A percentile compares a stretch with the other conserved stretches of the same genome.
Evolutionary conservation across 352 stramenopile genomes (phyloP).

Genomic region (Pythium chondricola): DNA sequence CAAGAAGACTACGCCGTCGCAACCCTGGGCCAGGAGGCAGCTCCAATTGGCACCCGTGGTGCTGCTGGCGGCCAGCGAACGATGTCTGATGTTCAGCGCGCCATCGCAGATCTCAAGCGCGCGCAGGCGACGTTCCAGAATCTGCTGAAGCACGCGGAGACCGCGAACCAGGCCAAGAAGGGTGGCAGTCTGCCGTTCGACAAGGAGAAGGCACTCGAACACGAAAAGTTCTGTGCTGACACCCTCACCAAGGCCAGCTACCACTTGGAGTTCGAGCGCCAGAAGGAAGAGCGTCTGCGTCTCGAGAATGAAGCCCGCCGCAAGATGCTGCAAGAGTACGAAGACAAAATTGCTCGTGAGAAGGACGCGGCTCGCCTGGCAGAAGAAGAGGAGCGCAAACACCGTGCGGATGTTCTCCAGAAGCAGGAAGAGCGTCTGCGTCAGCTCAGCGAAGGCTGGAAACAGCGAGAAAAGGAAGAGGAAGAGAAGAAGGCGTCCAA

Average conservation of each 20-base stretch:
- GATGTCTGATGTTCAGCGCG: constrained; percentile 85
- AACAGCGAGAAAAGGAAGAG: constrained; percentile 74
- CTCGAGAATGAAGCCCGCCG: constrained; percentile 78
- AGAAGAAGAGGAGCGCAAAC: constrained; percentile 58
- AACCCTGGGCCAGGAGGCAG: constrained; percentile 69
- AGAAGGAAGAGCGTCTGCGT: constrained; percentile 80
- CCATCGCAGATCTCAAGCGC: constrained; percentile 79
- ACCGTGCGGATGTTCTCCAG: constrained; percentile 58
- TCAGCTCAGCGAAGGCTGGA: constrained; percentile 77
- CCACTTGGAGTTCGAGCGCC: constrained; percentile 86
- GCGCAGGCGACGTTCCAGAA: constrained; percentile 82
- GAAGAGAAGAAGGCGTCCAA: constrained; percentile 71
- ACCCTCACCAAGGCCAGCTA: constrained; percentile 84
- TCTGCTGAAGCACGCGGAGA: constrained; percentile 63
- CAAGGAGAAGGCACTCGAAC: constrained; percentile 83
- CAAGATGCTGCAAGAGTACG: constrained; percentile 75
- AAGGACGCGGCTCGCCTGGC: constrained; percentile 38
- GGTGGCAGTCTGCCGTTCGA: constrained; percentile 58
- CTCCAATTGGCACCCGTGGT: constrained; percentile 24
- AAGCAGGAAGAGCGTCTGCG: constrained; percentile 83
- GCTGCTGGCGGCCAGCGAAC: constrained; percentile 61
- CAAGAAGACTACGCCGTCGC: constrained; percentile 86
- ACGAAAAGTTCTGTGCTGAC: constrained; percentile 84
- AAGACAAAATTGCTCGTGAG: constrained; percentile 67
- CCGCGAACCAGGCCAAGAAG: constrained; percentile 51